Evolutionary conservation across 768 basidiomycete species (phyloP).

Genomic region (Mycena epipterygia): DNA sequence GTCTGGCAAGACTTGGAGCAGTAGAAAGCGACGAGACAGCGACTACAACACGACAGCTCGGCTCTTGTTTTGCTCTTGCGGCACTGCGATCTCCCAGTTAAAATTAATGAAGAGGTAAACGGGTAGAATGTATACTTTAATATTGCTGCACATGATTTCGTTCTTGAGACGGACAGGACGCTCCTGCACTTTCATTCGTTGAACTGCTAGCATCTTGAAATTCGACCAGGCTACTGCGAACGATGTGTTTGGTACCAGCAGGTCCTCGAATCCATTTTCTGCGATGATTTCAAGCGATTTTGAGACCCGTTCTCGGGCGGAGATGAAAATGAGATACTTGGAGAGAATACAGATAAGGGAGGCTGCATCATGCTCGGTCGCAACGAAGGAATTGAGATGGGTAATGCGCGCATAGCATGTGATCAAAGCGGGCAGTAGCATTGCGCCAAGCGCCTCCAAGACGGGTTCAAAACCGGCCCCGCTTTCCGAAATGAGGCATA

Average conservation of each 20-base stretch:
- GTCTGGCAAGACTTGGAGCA: too few species aligned
- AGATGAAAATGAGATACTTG: constrained; percentile 11
- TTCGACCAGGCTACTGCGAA: constrained; percentile 2
- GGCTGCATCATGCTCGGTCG: neutral
- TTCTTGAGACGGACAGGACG: neutral
- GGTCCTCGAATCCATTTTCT: neutral
- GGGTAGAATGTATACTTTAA: neutral
- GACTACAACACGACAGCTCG: too few species aligned
- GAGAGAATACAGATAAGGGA: constrained; percentile 5
- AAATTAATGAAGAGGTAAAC: neutral
- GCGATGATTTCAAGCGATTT: constrained; percentile 14
- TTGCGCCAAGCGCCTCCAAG: constrained; percentile 6
- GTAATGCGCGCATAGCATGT: constrained; percentile 14
- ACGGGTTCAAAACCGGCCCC: neutral
- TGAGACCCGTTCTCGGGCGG: constrained; percentile 10
- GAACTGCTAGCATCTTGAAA: constrained; percentile 3
- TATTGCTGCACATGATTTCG: constrained; percentile 3
- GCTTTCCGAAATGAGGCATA: constrained; percentile 7
- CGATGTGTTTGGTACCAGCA: neutral
- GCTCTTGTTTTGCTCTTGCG: too few species aligned
- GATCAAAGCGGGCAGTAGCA: constrained; percentile 10
- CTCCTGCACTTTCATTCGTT: constrained; percentile 9
- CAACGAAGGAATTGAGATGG: neutral
- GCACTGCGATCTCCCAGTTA: neutral
- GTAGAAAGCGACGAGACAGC: too few species aligned